A percentile compares a stretch with the other conserved stretches of the same genome.
These are phyloP conservation scores for Anisodus acutangulus DNA, from an alignment of 257 asterid species.

Conservation along the genomic window DNA sequence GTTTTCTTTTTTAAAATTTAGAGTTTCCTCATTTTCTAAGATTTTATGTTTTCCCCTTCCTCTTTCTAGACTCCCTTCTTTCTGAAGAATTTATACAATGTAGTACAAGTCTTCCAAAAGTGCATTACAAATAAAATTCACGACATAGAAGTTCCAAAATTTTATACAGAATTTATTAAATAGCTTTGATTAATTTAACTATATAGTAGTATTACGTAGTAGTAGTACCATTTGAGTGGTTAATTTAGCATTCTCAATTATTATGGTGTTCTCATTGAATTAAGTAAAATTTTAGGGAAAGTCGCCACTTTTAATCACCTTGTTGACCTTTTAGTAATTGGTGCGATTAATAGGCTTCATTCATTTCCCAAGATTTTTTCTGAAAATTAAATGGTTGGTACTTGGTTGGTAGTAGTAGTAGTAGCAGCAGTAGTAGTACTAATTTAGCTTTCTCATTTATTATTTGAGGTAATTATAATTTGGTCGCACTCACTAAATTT, in stretches of 20 bases:
- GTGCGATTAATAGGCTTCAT: not conserved
- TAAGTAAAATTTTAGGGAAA: slow-evolving; percentile 14
- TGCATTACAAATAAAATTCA: too few relatives aligned
- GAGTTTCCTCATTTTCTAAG: too few relatives aligned
- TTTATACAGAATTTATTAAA: not conserved
- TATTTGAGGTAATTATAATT: not conserved
- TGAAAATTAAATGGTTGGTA: not conserved
- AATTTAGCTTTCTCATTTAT: not conserved
- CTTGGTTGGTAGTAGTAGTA: too few relatives aligned
- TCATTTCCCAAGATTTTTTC: not conserved
- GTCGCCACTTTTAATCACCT: slow-evolving; percentile 20
- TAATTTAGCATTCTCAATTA: not conserved
- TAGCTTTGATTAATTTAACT: not conserved
- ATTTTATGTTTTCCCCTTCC: not conserved
- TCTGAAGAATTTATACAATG: not conserved
- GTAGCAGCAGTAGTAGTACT: too few relatives aligned
- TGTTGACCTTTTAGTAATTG: slow-evolving; percentile 24
- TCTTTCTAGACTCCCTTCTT: not conserved
- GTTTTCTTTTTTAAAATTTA: too few relatives aligned
- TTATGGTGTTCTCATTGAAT: not conserved
- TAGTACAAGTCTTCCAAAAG: too few relatives aligned
- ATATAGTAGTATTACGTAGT: too few relatives aligned
- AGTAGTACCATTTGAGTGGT: too few relatives aligned
- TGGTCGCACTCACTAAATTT: not conserved
- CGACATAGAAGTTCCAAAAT: not conserved